Percentiles rank a stretch among this genome's conserved stretches.
Conservation (phyloP, 805 yeast genomes). For the Wickerhamomyces sydowiorum region DNA sequence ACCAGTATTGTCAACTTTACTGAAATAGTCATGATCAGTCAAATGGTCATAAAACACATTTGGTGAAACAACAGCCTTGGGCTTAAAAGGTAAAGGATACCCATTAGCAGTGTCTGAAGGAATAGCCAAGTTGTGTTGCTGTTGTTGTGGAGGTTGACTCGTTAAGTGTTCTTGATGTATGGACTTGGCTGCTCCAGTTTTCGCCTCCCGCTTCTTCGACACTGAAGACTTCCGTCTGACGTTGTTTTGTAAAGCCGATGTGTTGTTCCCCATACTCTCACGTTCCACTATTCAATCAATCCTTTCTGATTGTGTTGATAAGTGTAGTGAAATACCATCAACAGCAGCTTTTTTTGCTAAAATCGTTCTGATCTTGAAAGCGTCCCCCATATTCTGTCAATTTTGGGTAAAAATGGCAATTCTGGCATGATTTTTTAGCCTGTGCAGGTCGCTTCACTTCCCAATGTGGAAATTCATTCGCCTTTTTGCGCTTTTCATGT, state of each 20-base stretch:
- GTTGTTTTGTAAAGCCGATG: neutral
- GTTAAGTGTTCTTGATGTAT: neutral
- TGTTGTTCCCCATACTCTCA: constrained; percentile 3
- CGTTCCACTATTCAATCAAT: too few species aligned
- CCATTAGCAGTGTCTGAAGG: neutral
- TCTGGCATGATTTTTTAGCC: too few species aligned
- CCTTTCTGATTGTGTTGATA: too few species aligned
- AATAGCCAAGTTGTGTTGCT: neutral
- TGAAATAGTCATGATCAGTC: constrained; percentile 12
- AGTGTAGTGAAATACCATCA: too few species aligned
- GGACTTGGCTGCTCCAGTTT: neutral
- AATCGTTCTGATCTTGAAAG: too few species aligned
- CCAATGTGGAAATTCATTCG: too few species aligned
- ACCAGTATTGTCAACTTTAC: neutral
- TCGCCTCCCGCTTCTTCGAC: neutral
- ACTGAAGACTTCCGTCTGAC: neutral
- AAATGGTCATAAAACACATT: constrained; percentile 10
- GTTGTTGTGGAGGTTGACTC: neutral
- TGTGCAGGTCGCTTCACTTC: too few species aligned
- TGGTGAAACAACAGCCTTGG: constrained; percentile 10
- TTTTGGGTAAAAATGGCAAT: too few species aligned
- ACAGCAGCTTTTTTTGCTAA: too few species aligned
- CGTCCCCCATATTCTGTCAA: too few species aligned
- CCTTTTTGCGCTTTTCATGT: too few species aligned
- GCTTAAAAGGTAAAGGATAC: neutral